phyloP scores from a whole-genome alignment of 805 yeast species.

The Metschnikowia drakensbergensis region DNA sequence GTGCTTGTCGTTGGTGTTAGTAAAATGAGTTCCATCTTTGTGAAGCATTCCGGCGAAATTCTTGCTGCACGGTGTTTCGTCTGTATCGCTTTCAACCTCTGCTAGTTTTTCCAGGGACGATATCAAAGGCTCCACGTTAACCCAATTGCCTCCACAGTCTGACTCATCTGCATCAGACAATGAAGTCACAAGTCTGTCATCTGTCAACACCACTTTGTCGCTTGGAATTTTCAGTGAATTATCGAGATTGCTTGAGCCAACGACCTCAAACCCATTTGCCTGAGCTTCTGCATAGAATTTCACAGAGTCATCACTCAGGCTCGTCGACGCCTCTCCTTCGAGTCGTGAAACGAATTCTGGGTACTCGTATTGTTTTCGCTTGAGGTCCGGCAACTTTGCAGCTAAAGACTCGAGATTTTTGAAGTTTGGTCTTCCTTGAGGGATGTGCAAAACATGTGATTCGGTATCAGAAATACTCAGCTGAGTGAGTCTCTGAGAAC shows the following conservation, averaged over 20 bases:
- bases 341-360: slow-evolving; percentile 16
- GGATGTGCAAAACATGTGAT: slow-evolving; percentile 33
- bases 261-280: slow-evolving; percentile 1
- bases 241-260: background rate
- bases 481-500: background rate
- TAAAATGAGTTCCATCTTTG: background rate
- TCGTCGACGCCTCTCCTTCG: background rate
- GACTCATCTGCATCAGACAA: slow-evolving; percentile 25
- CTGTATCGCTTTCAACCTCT: background rate
- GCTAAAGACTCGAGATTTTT: slow-evolving; percentile 36
- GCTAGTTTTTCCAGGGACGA: slow-evolving; percentile 11
- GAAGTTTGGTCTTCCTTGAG: slow-evolving; percentile 41
- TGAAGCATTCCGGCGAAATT: background rate
- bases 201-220: background rate
- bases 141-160: slow-evolving; percentile 24
- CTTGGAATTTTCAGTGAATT: background rate
- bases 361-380: slow-evolving; percentile 32
- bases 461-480: background rate
- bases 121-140: slow-evolving; percentile 12
- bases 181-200: background rate
- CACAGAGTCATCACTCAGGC: background rate
- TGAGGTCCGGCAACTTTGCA: slow-evolving; percentile 26
- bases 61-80: background rate
- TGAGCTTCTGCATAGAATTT: slow-evolving; percentile 3
- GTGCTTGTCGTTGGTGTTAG: background rate